Evolutionary conservation across 768 basidiomycete genomes (phyloP).

Genomic region (Lentinula edodes): DNA sequence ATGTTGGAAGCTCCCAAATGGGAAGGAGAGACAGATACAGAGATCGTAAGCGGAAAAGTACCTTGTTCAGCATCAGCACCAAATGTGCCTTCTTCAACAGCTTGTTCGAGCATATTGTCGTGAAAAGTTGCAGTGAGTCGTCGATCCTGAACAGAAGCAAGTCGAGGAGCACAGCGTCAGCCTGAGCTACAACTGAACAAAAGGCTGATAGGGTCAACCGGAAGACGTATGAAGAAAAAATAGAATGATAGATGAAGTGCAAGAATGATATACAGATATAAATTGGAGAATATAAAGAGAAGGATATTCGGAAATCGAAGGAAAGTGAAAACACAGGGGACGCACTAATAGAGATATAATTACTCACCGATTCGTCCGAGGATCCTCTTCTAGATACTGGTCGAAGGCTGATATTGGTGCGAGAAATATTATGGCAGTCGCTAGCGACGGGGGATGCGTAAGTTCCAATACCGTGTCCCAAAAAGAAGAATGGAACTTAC

Average conservation of each 20-base stretch:
- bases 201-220: background rate
- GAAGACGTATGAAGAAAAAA: background rate
- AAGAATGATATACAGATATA: no score
- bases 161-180: background rate
- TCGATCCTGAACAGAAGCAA: conserved; percentile 36
- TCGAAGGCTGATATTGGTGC: conserved; percentile 86
- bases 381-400: conserved; percentile 85
- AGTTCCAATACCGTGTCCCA: background rate
- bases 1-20: background rate
- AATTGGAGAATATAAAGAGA: background rate
- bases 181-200: no score
- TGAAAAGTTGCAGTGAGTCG: conserved; percentile 78
- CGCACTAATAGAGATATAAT: background rate
- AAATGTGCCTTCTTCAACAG: conserved; percentile 69
- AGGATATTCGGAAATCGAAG: background rate
- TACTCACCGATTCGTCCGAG: conserved; percentile 53
- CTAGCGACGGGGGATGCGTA: conserved; percentile 27
- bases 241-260: background rate
- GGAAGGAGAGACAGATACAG: no score
- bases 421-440: conserved; percentile 81
- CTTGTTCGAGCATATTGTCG: conserved; percentile 67
- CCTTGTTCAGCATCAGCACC: conserved; percentile 78
- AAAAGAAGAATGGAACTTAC: conserved; percentile 26
- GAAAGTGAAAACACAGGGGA: background rate
- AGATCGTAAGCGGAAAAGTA: conserved; percentile 18